Evolutionary conservation across 1,284 basidiomycete species (phyloP), one percentile per base, ranked within the genome.

Genomic region (Gymnopus androsaceus): DNA sequence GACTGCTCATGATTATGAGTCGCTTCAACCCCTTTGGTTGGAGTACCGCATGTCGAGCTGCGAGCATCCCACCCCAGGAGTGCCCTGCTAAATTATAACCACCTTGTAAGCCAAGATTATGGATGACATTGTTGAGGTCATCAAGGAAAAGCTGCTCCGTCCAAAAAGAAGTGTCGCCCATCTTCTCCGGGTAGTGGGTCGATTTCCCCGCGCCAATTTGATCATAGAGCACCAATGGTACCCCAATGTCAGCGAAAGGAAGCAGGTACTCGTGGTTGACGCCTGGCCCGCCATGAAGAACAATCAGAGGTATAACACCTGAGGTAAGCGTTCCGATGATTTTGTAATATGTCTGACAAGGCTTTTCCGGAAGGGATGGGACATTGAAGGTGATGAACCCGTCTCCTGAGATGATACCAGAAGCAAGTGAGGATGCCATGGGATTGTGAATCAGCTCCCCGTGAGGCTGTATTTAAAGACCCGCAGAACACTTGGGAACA

Each of bases 31-130:
- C 80, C 12, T 58, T 62, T 0, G 78, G 79, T n/a, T 72, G 70
- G 12, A 60, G 61, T n/a, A 15, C 19, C 11, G 40, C 51, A 25
- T 42, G 40, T 7, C 64, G 62, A 2, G 74, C 62, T 5, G 62
- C 77, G 2, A 82, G 69, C 75, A 81, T 79, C 3, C 78, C 78
- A 25, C 79, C 79, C 80, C 80, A 81, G 5, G 78, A 80, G 38
- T 82, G 76, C 2, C 80, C 81, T 0, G 75, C 51, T 2, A 82
- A 31, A 49, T 72, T 65, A 53, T 71, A 81, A 34, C 70, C 62
- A 23, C 64, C 67, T 5, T 65, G 61, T 55, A 81, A 71, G 4
- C 63, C 69, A 37, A 80, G 65, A 57, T 75, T 66, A 8, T 61
- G 42, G 12, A 82, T 60, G 6, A 82, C 63, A 53, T 74, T 75